A percentile compares a stretch with the other conserved stretches of the same genome.
Evolutionary conservation across 2,329 filamentous ascomycete species (phyloP).

Genomic region (Pseudogymnoascus sp.): DNA sequence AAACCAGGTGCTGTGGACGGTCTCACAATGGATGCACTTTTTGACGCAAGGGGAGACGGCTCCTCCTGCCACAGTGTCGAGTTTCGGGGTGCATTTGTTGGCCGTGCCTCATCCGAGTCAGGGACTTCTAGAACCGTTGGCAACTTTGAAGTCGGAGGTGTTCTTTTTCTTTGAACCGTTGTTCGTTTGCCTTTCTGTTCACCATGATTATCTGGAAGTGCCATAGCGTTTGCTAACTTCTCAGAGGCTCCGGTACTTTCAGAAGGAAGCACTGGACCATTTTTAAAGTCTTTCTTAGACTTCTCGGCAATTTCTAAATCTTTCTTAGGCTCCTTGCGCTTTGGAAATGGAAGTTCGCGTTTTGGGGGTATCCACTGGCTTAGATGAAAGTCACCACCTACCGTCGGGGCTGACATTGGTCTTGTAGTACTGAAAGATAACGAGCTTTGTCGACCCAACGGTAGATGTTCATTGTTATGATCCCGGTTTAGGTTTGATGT

Average conservation of each 20-base stretch:
- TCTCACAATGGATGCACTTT: constrained; percentile 16
- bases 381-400: constrained; percentile 2
- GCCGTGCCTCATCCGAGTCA: background rate
- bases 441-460: background rate
- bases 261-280: background rate
- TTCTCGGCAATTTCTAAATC: background rate
- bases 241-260: background rate
- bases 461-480: background rate
- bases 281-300: background rate
- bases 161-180: background rate
- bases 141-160: background rate
- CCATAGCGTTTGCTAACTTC: background rate
- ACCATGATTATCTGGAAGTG: constrained; percentile 13
- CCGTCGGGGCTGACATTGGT: constrained; percentile 16
- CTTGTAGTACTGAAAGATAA: background rate
- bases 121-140: background rate
- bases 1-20: constrained; percentile 15
- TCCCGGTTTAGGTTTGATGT: background rate
- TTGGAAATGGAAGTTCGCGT: constrained; percentile 24
- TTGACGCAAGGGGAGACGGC: constrained; percentile 18
- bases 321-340: constrained; percentile 9
- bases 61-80: constrained; percentile 8
- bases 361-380: constrained; percentile 21
- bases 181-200: background rate
- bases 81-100: background rate